Evolutionary conservation across 805 yeast species (phyloP).

Genomic region (Saccharomycopsis babjevae): DNA sequence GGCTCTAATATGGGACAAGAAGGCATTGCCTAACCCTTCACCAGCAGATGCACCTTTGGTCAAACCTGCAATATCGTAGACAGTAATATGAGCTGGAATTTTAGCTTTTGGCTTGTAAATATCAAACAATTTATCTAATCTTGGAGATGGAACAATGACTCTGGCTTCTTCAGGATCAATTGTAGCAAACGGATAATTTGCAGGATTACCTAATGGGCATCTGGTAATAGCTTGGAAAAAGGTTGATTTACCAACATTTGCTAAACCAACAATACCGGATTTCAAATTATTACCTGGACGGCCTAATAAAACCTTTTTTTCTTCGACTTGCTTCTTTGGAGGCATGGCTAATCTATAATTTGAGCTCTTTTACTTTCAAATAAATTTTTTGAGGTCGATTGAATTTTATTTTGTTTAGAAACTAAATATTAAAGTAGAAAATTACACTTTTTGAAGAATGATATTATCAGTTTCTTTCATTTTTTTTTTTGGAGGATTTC

Average conservation of each 20-base stretch:
- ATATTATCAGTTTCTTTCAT: too few species aligned
- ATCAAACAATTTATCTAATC: conserved; percentile 67
- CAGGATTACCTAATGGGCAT: conserved; percentile 91
- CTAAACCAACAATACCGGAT: conserved; percentile 92
- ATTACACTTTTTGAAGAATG: too few species aligned
- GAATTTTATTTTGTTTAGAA: background rate
- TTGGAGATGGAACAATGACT: conserved; percentile 84
- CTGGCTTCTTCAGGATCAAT: conserved; percentile 98
- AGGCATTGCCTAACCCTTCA: conserved; percentile 96
- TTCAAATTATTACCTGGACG: conserved; percentile 70
- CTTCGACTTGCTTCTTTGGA: conserved; percentile 62
- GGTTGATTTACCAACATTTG: conserved; percentile 89
- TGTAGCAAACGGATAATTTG: conserved; percentile 96
- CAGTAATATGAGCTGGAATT: conserved; percentile 87
- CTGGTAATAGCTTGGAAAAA: conserved; percentile 95
- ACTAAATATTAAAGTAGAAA: too few species aligned
- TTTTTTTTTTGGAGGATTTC: too few species aligned
- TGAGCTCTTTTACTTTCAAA: background rate
- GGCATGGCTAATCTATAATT: conserved; percentile 40
- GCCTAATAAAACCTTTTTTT: conserved; percentile 68
- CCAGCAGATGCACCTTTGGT: conserved; percentile 96
- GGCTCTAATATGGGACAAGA: conserved; percentile 91
- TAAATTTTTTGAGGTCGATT: background rate
- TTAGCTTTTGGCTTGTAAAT: conserved; percentile 75
- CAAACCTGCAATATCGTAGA: conserved; percentile 95